phyloP scores from a whole-genome alignment of 2,329 filamentous ascomycete genomes.

The Aspergillus pseudoterreus region DNA sequence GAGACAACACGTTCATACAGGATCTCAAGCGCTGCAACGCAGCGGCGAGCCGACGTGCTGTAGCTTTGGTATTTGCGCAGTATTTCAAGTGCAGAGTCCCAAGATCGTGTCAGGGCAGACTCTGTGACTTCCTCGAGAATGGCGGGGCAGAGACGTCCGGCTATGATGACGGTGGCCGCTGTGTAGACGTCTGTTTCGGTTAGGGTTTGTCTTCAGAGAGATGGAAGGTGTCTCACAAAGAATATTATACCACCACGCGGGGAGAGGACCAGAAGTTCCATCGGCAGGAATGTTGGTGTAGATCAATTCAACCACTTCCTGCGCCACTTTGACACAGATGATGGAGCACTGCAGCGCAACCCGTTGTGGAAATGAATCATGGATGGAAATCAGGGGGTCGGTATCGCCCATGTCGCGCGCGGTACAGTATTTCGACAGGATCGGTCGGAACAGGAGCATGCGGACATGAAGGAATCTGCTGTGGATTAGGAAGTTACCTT shows the following conservation, averaged over 20 bases:
- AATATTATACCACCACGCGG: constrained; percentile 38
- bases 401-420: constrained; percentile 19
- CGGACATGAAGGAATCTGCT: constrained; percentile 31
- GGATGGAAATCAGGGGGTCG: constrained; percentile 18
- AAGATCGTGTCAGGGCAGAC: constrained; percentile 21
- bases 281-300: constrained; percentile 25
- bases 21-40: constrained; percentile 30
- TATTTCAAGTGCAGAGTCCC: constrained; percentile 27
- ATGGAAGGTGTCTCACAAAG: constrained; percentile 21
- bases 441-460: constrained; percentile 31
- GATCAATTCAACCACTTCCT: constrained; percentile 31
- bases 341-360: constrained; percentile 33
- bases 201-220: not conserved
- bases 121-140: constrained; percentile 25
- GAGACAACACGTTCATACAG: constrained; percentile 26
- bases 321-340: constrained; percentile 33
- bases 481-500: not conserved
- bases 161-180: constrained; percentile 33
- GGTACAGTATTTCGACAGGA: constrained; percentile 29
- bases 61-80: constrained; percentile 29
- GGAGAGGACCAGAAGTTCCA: constrained; percentile 25
- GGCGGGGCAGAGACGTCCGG: constrained; percentile 25
- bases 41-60: constrained; percentile 29
- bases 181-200: constrained; percentile 30
- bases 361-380: constrained; percentile 28